phyloP scores from a whole-genome alignment of 768 basidiomycete species.

The Suillus weaverae region DNA sequence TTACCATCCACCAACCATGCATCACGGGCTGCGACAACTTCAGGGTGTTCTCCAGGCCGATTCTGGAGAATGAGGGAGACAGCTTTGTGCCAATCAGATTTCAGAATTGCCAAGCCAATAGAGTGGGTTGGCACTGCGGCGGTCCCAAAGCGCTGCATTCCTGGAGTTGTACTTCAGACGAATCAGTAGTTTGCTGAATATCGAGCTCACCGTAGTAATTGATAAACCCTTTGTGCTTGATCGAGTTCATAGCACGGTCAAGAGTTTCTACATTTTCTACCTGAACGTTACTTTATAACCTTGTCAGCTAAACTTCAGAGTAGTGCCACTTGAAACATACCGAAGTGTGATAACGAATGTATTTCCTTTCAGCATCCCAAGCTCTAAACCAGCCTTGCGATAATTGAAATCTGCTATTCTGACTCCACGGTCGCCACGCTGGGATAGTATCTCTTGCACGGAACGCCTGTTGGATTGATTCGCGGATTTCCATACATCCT shows the following conservation, averaged over 20 bases:
- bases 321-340: slow-evolving; percentile 40
- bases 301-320: slow-evolving; percentile 30
- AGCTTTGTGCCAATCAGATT: slow-evolving; percentile 88
- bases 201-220: slow-evolving; percentile 84
- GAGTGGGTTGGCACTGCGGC: slow-evolving; percentile 94
- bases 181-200: slow-evolving; percentile 9
- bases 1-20: slow-evolving; percentile 88
- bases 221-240: slow-evolving; percentile 89
- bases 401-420: slow-evolving; percentile 89
- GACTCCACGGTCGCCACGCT: slow-evolving; percentile 87
- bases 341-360: slow-evolving; percentile 92
- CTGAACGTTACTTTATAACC: slow-evolving; percentile 63
- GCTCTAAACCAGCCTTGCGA: slow-evolving; percentile 75
- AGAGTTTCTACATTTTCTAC: slow-evolving; percentile 71
- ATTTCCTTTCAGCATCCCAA: slow-evolving; percentile 97
- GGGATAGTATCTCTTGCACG: slow-evolving; percentile 54
- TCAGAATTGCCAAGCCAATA: slow-evolving; percentile 87
- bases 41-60: slow-evolving; percentile 90
- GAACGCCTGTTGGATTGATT: slow-evolving; percentile 68
- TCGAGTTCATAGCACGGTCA: slow-evolving; percentile 70
- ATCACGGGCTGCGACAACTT: slow-evolving; percentile 78
- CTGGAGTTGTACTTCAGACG: slow-evolving; percentile 38
- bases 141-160: slow-evolving; percentile 99
- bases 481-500: slow-evolving; percentile 80
- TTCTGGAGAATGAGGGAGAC: slow-evolving; percentile 77